Evolutionary conservation across 2,329 filamentous ascomycete genomes (phyloP).

Genomic region (Emmonsiellopsis sp.): DNA sequence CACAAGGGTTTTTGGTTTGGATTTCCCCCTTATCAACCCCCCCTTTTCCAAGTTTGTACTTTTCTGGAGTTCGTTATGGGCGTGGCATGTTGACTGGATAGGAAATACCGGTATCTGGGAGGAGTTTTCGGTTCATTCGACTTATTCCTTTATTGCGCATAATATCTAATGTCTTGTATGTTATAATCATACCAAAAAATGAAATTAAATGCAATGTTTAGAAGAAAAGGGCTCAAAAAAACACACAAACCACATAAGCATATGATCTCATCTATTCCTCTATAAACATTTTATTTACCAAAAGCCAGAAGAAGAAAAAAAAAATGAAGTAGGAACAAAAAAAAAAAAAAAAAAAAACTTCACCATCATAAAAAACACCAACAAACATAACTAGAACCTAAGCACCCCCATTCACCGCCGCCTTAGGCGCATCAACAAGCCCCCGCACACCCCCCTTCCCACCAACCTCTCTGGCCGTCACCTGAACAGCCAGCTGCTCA

Average conservation of each 20-base stretch:
- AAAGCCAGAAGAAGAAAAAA: background rate
- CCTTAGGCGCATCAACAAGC: constrained; percentile 34
- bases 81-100: too few species aligned
- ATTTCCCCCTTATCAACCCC: too few species aligned
- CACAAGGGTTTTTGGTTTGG: too few species aligned
- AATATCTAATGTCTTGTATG: constrained; percentile 2
- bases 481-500: constrained; percentile 67
- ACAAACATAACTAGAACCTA: constrained; percentile 2
- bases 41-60: too few species aligned
- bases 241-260: background rate
- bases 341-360: constrained; percentile 4
- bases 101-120: background rate
- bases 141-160: background rate
- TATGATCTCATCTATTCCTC: constrained; percentile 2
- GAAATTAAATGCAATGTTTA: background rate
- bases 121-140: background rate
- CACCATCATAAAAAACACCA: constrained; percentile 13
- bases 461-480: constrained; percentile 78
- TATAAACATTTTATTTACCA: constrained; percentile 1
- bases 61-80: too few species aligned
- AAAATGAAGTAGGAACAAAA: background rate
- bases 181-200: background rate
- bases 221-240: constrained; percentile 8
- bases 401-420: constrained; percentile 26
- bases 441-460: constrained; percentile 77